phyloP scores from a whole-genome alignment of 1,284 basidiomycete species.

The Trichosporon ovoides region DNA sequence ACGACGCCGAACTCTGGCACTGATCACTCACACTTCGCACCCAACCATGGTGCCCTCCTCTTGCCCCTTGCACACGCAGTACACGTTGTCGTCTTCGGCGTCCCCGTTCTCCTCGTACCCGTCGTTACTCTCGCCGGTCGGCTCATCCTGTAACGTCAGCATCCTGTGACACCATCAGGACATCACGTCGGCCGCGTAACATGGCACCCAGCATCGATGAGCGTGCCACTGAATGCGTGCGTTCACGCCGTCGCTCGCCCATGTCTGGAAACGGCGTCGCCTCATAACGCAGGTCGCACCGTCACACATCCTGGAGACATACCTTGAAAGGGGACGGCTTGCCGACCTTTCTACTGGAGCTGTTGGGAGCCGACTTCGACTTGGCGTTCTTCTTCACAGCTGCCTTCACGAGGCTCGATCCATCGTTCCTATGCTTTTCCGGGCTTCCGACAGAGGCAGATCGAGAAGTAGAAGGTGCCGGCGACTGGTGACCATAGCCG shows the following conservation, averaged over 20 bases:
- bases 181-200: no score
- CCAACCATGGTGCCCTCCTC: constrained; percentile 43
- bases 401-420: constrained; percentile 51
- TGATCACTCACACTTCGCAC: constrained; percentile 35
- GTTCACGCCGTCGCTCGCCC: no score
- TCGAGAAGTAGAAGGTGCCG: constrained; percentile 2
- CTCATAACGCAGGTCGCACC: no score
- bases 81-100: constrained; percentile 24
- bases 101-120: background rate
- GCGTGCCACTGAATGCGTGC: no score
- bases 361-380: constrained; percentile 4
- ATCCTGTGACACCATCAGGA: no score
- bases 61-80: constrained; percentile 42
- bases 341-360: background rate
- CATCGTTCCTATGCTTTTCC: background rate
- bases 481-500: background rate
- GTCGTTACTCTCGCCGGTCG: background rate
- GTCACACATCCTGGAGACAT: background rate
- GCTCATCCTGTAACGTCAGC: constrained; percentile 1
- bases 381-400: constrained; percentile 70
- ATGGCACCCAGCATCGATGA: no score
- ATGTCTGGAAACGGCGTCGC: no score
- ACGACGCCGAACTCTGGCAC: background rate
- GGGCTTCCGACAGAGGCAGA: background rate
- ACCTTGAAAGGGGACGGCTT: background rate